Evolutionary conservation across 83 land plant genomes (phyloP), one percentile per base, ranked within the genome.

Genomic region (Diphasiastrum complanatum): DNA sequence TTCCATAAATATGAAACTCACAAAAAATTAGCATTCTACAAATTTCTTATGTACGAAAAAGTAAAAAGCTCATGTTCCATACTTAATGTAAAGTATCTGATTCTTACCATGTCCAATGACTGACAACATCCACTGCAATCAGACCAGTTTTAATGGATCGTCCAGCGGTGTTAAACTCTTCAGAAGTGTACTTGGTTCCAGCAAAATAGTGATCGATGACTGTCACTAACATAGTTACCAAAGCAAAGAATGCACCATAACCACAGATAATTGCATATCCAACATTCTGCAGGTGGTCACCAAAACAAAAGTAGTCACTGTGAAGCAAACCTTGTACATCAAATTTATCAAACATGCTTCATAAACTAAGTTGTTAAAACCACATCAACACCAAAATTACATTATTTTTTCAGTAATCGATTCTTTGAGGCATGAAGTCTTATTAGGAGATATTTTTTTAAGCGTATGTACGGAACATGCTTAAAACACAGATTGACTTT

Each of bases 161-260:
- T 51, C 55, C 55, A 51, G 55, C 55, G 2, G 55, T 51, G 28
- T 51, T 51, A 14, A 51, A 51, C 27, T 51, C 55, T 51, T 51
- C 55, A 51, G 55, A 51, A 51, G 22, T 25, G 30, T 19, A 18
- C 2, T 51, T 51, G 26, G 55, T 25, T 27, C 55, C 55, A 51
- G 32, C 55, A 51, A 27, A 51, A 27, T 14, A 27, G n/a, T 25
- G 14, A 51, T 51, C 55, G 12, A 51, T 27, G 2, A 51, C 30
- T 14, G 25, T 20, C 30, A 51, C 30, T 25, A 51, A 12, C 30
- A 51, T 23, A 2, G 55, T 51, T 5, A 51, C 32, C 2, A 51
- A 5, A 11, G 55, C 55, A 51, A 51, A 51, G 12, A 51, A 51
- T 19, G 55, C 22, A 12, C 55, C 55, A 25, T 12, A 51, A 2